Conservation (phyloP, 495 filamentous ascomycete species). For the Neurospora sp. region DNA sequence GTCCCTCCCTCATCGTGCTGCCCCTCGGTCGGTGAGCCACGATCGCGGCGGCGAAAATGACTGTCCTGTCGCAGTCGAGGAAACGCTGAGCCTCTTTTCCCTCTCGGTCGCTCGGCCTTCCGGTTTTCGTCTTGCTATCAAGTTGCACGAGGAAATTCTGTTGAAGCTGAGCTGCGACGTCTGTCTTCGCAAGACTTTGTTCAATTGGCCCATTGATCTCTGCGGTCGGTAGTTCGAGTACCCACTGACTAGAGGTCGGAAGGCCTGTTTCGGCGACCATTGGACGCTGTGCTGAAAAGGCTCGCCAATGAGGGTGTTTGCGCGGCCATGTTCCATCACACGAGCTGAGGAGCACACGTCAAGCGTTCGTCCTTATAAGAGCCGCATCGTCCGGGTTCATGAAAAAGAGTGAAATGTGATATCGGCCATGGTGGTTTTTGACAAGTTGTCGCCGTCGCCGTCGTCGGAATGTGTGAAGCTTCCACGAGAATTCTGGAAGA, state of each 20-base stretch:
- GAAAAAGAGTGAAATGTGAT: background rate
- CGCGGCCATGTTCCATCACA: constrained; percentile 14
- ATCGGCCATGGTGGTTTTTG: background rate
- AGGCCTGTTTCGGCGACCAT: constrained; percentile 22
- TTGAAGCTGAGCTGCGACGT: constrained; percentile 1
- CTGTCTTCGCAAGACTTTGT: constrained; percentile 9
- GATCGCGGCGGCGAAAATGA: background rate
- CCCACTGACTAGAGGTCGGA: constrained; percentile 12
- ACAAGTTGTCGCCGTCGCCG: background rate
- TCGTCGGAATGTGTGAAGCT: background rate
- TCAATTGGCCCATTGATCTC: constrained; percentile 12
- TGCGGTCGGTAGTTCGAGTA: constrained; percentile 3
- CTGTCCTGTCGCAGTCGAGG: background rate
- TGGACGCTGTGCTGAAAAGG: constrained; percentile 14
- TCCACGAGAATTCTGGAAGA: background rate
- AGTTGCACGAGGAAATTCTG: constrained; percentile 6
- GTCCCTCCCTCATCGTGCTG: background rate
- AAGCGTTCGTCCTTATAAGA: constrained; percentile 14
- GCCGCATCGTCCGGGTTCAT: constrained; percentile 12
- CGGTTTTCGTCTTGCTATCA: constrained; percentile 7
- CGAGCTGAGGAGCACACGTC: constrained; percentile 7
- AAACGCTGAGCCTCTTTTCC: background rate
- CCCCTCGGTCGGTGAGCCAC: background rate
- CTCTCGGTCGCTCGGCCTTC: constrained; percentile 3
- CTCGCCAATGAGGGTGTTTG: constrained; percentile 21